Evolutionary conservation across 2,329 filamentous ascomycete species (phyloP).

Genomic region (Dothidotthia symphoricarpi): DNA sequence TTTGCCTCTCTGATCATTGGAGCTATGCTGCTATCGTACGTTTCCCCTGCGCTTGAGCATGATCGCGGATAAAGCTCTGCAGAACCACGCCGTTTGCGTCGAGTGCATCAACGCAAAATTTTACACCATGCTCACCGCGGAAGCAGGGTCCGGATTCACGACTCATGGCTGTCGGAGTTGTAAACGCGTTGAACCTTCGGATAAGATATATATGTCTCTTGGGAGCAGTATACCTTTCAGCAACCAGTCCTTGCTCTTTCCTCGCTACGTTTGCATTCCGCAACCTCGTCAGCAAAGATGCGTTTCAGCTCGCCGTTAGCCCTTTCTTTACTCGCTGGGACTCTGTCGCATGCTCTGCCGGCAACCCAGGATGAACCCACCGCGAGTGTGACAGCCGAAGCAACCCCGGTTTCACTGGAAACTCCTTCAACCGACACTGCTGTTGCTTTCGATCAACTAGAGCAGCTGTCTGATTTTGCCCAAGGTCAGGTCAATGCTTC

Average conservation of each 20-base stretch:
- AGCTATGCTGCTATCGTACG: constrained; percentile 3
- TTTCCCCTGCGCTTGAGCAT: constrained; percentile 1
- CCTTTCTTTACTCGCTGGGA: constrained; percentile 22
- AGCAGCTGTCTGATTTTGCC: constrained; percentile 22
- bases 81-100: constrained; percentile 1
- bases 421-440: constrained; percentile 20
- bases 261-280: constrained; percentile 1
- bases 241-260: constrained; percentile 2
- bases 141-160: not conserved
- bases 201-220: constrained; percentile 3
- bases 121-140: constrained; percentile 1
- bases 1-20: too few species aligned
- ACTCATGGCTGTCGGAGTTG: not conserved
- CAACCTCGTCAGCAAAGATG: constrained; percentile 18
- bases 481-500: constrained; percentile 17
- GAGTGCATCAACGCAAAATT: constrained; percentile 2
- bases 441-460: constrained; percentile 25
- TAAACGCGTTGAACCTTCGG: not conserved
- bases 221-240: not conserved
- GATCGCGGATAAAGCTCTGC: not conserved
- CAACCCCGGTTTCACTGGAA: constrained; percentile 12
- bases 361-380: constrained; percentile 17
- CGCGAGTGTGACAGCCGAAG: constrained; percentile 3
- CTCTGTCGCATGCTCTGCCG: constrained; percentile 26
- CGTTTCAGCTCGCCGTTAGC: constrained; percentile 24